Evolutionary conservation across 306 rosid species (phyloP).

Genomic region (Canavalia gladiata): DNA sequence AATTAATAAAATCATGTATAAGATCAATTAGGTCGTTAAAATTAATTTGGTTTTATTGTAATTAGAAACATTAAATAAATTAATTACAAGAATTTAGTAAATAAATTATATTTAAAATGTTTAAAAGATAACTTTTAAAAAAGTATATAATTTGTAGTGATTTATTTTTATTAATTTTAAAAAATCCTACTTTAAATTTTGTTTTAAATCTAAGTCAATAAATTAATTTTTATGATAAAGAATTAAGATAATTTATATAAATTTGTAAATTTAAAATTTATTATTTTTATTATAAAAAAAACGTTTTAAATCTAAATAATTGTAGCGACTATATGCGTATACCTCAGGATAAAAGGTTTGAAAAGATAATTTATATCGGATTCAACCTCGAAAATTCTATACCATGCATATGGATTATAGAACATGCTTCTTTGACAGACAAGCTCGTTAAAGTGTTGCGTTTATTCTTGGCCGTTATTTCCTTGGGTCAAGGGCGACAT

Average conservation of each 20-base stretch:
- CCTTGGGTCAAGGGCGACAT: not conserved
- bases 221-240: no score
- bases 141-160: no score
- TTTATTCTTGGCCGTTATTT: slow-evolving; percentile 27
- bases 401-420: not conserved
- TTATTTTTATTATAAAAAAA: no score
- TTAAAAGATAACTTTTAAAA: not conserved
- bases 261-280: no score
- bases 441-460: not conserved
- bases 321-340: no score
- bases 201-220: not conserved
- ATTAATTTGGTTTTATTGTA: not conserved
- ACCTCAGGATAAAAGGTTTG: not conserved
- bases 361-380: not conserved
- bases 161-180: not conserved
- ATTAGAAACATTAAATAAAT: not conserved
- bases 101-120: not conserved
- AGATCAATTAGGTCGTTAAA: not conserved
- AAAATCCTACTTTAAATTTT: not conserved
- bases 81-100: not conserved
- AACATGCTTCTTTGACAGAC: slow-evolving; percentile 25
- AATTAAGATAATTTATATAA: no score
- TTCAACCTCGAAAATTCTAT: not conserved
- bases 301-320: no score
- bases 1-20: not conserved